Evolutionary conservation across 441 rosid species (phyloP), one percentile per base, ranked within the genome.

Genomic region (Gossypium aridum): DNA sequence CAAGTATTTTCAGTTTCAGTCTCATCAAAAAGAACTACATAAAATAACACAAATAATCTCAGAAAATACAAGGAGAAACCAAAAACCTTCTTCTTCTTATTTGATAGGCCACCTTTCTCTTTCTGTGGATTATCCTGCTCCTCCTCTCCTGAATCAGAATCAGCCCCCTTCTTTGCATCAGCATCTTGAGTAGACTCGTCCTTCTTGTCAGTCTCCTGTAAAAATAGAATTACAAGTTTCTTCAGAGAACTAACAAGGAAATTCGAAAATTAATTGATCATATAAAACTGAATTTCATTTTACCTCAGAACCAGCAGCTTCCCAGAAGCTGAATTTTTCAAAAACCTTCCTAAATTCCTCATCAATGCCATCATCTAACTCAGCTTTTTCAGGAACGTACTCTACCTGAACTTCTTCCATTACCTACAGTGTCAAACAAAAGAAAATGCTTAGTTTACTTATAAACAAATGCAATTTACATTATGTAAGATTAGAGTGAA

Each of bases 71-170:
- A 60, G 28, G 47, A 70, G 57, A 63, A 37, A 26, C 6, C 7
- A 23, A 39, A 39, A 64, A 96, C 98, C 98, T 94, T 96, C 81
- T 92, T 96, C 91, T 85, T 90, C 89, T 96, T 96, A 77, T 96
- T 96, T 23, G 99, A 96, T 61, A 87, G 14, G 39, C 91, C 39
- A 28, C 91, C 98, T 71, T 87, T 93, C 81, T 93, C 99, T 84
- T 86, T 96, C 65, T 79, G 62, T 26, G 28, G 61, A 61, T 73
- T 62, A 49, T 73, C 76, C 12, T 26, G 76, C 28, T 73, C 76
- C 43, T 73, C 76, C 34, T 73, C 76, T 9, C 64, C 76, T 26
- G 70, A 73, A 63, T 91, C 98, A 0, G 94, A 92, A 73, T 88
- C 92, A 45, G 47, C 82, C 75, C 89, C 87, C 85, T 92, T 91